phyloP scores from a whole-genome alignment of 2,329 filamentous ascomycete genomes.

The Cordyceps cateniannulata region DNA sequence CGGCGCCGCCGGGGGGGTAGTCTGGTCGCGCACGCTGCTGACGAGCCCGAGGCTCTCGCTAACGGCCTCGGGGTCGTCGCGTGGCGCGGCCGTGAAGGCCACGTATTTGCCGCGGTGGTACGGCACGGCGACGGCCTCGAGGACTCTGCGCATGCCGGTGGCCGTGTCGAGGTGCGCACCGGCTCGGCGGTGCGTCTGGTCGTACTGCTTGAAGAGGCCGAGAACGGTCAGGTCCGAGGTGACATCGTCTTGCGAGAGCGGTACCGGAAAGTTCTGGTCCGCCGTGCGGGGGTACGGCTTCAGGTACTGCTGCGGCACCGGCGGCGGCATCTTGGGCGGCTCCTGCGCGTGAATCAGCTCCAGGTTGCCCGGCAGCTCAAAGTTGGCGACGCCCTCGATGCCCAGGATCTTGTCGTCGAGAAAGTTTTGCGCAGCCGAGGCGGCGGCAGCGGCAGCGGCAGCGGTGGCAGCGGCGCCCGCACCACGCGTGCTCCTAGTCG shows the following conservation, averaged over 20 bases:
- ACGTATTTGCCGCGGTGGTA: conserved; percentile 42
- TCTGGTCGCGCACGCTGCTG: conserved; percentile 37
- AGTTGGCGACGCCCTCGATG: conserved; percentile 53
- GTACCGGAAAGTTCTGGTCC: conserved; percentile 50
- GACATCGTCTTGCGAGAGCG: conserved; percentile 45
- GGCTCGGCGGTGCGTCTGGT: conserved; percentile 43
- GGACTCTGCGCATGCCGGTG: conserved; percentile 39
- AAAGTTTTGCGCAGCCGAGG: conserved; percentile 40
- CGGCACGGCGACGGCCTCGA: conserved; percentile 47
- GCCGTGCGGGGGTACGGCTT: conserved; percentile 48
- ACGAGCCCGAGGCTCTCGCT: conserved; percentile 45
- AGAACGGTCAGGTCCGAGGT: conserved; percentile 52
- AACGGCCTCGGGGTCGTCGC: conserved; percentile 43
- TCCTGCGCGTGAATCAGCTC: conserved; percentile 49
- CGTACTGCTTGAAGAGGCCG: conserved; percentile 51
- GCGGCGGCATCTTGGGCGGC: conserved; percentile 50
- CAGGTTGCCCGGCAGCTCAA: conserved; percentile 52
- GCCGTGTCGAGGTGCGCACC: conserved; percentile 50
- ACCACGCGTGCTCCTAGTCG: conserved; percentile 57
- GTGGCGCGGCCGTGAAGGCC: conserved; percentile 39
- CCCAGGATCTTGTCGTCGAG: conserved; percentile 52
- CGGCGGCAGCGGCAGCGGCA: neutral
- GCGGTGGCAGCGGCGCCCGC: conserved; percentile 17
- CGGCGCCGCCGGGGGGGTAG: conserved; percentile 21
- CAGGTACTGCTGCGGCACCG: conserved; percentile 51